These are phyloP conservation scores for Lotus japonicus DNA, from an alignment of 306 rosid genomes.

Conservation along the genomic window DNA sequence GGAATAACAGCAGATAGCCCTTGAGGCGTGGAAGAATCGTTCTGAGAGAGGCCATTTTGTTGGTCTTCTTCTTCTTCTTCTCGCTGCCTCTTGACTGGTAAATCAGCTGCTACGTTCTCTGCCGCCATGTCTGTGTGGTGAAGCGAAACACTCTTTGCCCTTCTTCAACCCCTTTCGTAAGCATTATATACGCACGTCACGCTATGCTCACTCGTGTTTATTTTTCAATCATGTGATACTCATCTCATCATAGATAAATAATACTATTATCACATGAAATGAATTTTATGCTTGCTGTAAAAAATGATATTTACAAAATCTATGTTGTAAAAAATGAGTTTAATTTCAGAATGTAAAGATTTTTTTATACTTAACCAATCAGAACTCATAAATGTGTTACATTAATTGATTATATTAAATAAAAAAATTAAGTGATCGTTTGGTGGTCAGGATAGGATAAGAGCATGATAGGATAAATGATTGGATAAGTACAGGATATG, in stretches of 20 bases:
- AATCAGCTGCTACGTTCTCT: constrained; percentile 34
- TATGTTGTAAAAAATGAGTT: no score
- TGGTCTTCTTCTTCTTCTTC: constrained; percentile 34
- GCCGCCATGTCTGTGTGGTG: constrained; percentile 39
- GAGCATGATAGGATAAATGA: no score
- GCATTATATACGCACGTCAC: neutral
- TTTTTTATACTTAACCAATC: no score
- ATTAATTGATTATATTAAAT: no score
- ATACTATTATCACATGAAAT: no score
- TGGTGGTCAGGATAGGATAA: no score
- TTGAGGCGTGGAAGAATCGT: constrained; percentile 29
- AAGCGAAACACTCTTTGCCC: neutral
- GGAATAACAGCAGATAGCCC: constrained; percentile 66
- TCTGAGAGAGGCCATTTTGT: constrained; percentile 29
- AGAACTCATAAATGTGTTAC: no score
- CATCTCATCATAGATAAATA: neutral
- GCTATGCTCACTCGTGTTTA: neutral
- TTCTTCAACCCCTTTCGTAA: neutral
- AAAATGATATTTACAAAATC: no score
- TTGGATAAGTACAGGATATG: no score
- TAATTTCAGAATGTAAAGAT: no score
- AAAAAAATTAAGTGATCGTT: no score
- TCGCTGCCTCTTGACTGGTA: constrained; percentile 56
- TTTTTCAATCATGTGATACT: neutral
- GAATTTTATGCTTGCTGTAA: no score